Percentiles rank a stretch among this genome's conserved stretches.
Conservation (phyloP, 257 asterid genomes). For the Solanum appendiculatum region DNA sequence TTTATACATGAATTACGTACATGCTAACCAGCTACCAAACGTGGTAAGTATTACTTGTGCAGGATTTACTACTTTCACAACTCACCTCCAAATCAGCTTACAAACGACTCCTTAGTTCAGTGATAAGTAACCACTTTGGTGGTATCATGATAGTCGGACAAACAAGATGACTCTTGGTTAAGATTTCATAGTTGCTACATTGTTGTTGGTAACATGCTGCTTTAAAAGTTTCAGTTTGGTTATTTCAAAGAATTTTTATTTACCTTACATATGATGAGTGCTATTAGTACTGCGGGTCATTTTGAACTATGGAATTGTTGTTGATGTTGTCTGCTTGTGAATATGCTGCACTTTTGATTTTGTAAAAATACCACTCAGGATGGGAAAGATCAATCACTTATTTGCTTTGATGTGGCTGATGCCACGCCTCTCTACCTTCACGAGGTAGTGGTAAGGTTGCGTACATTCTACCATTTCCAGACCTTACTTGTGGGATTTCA, state of each 20-base stretch:
- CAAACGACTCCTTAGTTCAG: neutral
- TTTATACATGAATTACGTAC: too few relatives aligned
- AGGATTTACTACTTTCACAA: neutral
- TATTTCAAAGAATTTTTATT: neutral
- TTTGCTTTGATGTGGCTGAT: conserved; percentile 53
- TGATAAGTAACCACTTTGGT: neutral
- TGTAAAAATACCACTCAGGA: neutral
- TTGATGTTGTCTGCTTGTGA: neutral
- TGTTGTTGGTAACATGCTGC: neutral
- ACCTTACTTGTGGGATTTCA: neutral
- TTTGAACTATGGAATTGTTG: neutral
- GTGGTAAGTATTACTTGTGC: neutral
- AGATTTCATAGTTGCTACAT: neutral
- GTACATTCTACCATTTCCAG: neutral
- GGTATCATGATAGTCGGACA: neutral
- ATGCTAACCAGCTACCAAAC: neutral
- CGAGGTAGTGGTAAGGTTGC: neutral
- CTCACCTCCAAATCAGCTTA: neutral
- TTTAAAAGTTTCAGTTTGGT: neutral
- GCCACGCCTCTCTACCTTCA: neutral
- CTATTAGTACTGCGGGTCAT: neutral
- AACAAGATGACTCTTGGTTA: neutral
- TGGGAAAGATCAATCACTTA: conserved; percentile 1
- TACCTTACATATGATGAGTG: neutral
- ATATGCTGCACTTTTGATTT: neutral